These are phyloP conservation scores for Saccharomyces jurei DNA, from an alignment of 805 yeast species.

Conservation along the genomic window DNA sequence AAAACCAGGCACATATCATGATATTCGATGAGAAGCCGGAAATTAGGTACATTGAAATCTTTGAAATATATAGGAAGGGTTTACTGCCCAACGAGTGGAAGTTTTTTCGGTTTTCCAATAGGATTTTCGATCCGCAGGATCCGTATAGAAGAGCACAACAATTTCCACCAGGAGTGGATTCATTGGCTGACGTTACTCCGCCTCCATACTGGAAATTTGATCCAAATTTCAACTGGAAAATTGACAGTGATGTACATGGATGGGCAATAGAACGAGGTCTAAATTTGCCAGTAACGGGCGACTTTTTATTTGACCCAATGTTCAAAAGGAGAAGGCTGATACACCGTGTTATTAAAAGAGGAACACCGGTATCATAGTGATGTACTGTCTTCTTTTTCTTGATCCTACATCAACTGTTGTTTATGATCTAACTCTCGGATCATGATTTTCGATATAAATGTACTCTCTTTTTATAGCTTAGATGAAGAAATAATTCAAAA, in stretches of 20 bases:
- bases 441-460: background rate
- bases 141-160: conserved; percentile 38
- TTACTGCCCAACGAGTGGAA: conserved; percentile 54
- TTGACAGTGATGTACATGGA: conserved; percentile 44
- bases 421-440: background rate
- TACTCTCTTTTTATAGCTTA: background rate
- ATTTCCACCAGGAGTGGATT: conserved; percentile 57
- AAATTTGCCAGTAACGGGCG: conserved; percentile 33
- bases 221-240: conserved; percentile 51
- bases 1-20: conserved; percentile 12
- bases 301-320: conserved; percentile 40
- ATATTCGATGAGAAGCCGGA: conserved; percentile 58
- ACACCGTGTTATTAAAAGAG: conserved; percentile 45
- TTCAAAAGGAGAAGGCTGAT: conserved; percentile 52
- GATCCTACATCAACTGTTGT: conserved; percentile 2
- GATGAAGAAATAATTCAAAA: background rate
- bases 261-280: conserved; percentile 48
- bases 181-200: conserved; percentile 48
- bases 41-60: conserved; percentile 58
- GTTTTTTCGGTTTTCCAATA: conserved; percentile 47
- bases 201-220: conserved; percentile 73
- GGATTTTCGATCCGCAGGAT: conserved; percentile 46
- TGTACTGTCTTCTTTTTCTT: background rate
- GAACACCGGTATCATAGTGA: conserved; percentile 27
- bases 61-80: conserved; percentile 64